Evolutionary conservation across 192 early-diverging fungal genomes (phyloP).

Genomic region (Backusella australiensis): DNA sequence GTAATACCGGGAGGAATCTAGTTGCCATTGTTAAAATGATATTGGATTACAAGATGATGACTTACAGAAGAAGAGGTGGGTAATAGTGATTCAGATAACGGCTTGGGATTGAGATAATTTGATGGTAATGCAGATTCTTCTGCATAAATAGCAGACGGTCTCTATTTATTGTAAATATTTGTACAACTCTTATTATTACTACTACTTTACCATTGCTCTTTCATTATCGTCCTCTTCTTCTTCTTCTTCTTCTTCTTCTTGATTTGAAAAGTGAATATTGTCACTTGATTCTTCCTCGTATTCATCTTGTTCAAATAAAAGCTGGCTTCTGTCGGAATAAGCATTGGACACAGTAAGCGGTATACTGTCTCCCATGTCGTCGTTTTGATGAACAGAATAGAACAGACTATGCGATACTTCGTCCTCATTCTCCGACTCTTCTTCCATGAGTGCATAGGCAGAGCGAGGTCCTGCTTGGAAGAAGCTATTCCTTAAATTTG

Average conservation of each 20-base stretch:
- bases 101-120: constrained; percentile 23
- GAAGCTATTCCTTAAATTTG: constrained; percentile 12
- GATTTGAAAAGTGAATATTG: neutral
- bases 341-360: constrained; percentile 29
- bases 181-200: neutral
- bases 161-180: constrained; percentile 27
- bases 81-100: constrained; percentile 48
- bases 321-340: constrained; percentile 33
- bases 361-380: constrained; percentile 25
- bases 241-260: constrained; percentile 17
- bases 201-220: neutral
- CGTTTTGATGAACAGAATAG: constrained; percentile 26
- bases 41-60: neutral
- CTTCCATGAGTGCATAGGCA: constrained; percentile 26
- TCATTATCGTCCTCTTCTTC: constrained; percentile 19
- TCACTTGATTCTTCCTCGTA: constrained; percentile 5
- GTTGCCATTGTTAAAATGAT: neutral
- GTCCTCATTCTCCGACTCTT: constrained; percentile 35
- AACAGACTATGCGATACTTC: constrained; percentile 28
- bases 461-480: constrained; percentile 3
- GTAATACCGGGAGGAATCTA: constrained; percentile 42
- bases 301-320: constrained; percentile 25
- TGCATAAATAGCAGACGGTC: constrained; percentile 53
- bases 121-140: constrained; percentile 43
- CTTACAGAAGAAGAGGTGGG: constrained; percentile 43